Base-by-base conservation (phyloP, 768 basidiomycete genomes). In the Russula virescens region DNA sequence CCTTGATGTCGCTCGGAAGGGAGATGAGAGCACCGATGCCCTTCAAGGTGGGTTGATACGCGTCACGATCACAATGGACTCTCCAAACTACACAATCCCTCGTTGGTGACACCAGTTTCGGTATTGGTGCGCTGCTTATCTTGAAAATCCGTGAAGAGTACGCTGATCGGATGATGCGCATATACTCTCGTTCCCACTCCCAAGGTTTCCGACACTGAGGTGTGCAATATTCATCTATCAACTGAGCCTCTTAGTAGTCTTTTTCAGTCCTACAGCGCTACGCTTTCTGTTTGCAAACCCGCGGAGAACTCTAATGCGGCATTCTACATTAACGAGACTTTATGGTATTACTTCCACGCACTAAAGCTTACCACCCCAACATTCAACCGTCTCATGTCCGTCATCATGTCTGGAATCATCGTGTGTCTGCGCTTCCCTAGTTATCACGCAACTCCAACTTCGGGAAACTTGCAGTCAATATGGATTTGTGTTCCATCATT, bases 321-420 rank as follows among this genome's bases (percentile, higher is more conserved):
- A 19, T 98, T 98, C 91, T 98, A 95, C 77, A 98, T 99, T 75
- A 98, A 98, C n/a, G n/a, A n/a, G n/a, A n/a, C 96, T 99, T 60
- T 97, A 98, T 78, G 97, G 98, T 73, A 99, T n/a, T 98, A 95
- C 78, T 94, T 97, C 86, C 85, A 93, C 73, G 98, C 97, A 34
- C 83, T 99, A 73, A 98, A 99, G 80, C 87, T 98, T 67, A 84
- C 87, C 50, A 91, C 92, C 52, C 97, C 97, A 35, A 94, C 94
- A 1, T 97, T n/a, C n/a, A 98, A 98, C 83, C 91, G 95, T 73
- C 86, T 98, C 60, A 96, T 99, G 51, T 97, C 94, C 31, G 83
- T 95, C 69, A 94, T 98, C 72, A 98, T 99, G 96, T 94, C 91
- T 52, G 96, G 96, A 76, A 92, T 98, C 74, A 98, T 97, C 13